Conservation (phyloP, 2,329 filamentous ascomycete genomes). For the Talaromyces pinophilus region DNA sequence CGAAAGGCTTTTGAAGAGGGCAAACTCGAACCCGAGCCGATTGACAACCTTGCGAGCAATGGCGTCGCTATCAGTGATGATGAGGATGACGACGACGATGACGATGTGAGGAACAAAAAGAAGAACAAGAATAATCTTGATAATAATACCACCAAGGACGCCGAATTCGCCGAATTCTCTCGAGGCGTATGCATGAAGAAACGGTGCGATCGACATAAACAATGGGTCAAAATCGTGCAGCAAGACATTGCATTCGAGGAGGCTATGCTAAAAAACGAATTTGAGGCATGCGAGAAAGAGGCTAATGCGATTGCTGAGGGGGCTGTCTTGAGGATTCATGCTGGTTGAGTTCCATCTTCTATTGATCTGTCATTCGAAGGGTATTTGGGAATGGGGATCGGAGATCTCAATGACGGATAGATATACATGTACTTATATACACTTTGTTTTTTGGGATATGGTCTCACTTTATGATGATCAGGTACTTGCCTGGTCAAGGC, state of each 20-base stretch:
- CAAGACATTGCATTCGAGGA: constrained; percentile 49
- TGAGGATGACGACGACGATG: constrained; percentile 32
- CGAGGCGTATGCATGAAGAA: constrained; percentile 51
- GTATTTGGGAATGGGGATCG: background rate
- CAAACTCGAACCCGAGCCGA: constrained; percentile 35
- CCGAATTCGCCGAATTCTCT: constrained; percentile 36
- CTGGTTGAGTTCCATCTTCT: background rate
- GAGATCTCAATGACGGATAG: background rate
- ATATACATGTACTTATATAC: constrained; percentile 7
- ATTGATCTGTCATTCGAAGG: background rate
- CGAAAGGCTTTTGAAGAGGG: constrained; percentile 44
- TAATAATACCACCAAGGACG: constrained; percentile 27
- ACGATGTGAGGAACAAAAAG: constrained; percentile 24
- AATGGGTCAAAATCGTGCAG: constrained; percentile 51
- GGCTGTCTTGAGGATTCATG: constrained; percentile 42
- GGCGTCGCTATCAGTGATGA: constrained; percentile 33
- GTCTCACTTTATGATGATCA: background rate
- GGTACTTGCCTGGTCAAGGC: background rate
- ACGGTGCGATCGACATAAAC: constrained; percentile 50
- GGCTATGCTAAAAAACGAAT: constrained; percentile 41
- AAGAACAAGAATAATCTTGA: background rate
- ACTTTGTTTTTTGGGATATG: constrained; percentile 1
- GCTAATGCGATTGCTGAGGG: constrained; percentile 47
- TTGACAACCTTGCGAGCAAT: constrained; percentile 5
- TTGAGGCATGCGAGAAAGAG: constrained; percentile 43